Conservation (phyloP, 2,329 filamentous ascomycete genomes). For the Neobulgaria alba region DNA sequence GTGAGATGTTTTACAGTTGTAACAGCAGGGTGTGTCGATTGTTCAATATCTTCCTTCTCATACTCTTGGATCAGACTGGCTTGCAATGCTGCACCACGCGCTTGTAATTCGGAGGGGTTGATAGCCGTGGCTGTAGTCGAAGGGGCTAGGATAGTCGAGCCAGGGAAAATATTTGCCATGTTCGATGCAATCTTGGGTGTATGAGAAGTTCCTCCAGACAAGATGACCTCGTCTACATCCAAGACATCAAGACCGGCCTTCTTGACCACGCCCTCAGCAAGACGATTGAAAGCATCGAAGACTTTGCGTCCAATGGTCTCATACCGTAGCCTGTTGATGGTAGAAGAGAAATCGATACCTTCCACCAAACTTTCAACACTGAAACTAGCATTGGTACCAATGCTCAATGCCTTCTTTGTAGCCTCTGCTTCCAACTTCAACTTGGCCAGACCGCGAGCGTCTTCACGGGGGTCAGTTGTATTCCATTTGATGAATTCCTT, state of each 20-base stretch:
- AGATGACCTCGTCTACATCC: constrained; percentile 89
- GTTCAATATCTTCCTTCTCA: constrained; percentile 85
- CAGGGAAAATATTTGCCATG: constrained; percentile 69
- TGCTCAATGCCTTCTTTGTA: constrained; percentile 83
- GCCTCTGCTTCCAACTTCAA: constrained; percentile 84
- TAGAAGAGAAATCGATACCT: constrained; percentile 83
- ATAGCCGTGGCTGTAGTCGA: constrained; percentile 69
- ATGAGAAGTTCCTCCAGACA: constrained; percentile 86
- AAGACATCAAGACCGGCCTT: constrained; percentile 89
- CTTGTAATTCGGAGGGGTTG: constrained; percentile 87
- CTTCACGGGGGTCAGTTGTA: constrained; percentile 67
- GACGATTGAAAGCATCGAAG: constrained; percentile 77
- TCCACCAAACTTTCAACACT: constrained; percentile 86
- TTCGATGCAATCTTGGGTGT: constrained; percentile 87
- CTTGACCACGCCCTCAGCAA: constrained; percentile 77
- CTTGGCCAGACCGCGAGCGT: constrained; percentile 78
- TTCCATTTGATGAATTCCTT: constrained; percentile 99
- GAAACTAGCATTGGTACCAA: constrained; percentile 82
- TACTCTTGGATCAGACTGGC: constrained; percentile 92
- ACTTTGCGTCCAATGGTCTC: constrained; percentile 82
- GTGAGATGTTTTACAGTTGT: constrained; percentile 87
- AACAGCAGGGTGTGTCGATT: constrained; percentile 91
- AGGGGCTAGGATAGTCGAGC: constrained; percentile 70
- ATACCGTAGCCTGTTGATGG: constrained; percentile 88
- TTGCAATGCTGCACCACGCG: constrained; percentile 89